Conservation (phyloP, 176 grass and related monocot genomes). For the Triticum dicoccoides region DNA sequence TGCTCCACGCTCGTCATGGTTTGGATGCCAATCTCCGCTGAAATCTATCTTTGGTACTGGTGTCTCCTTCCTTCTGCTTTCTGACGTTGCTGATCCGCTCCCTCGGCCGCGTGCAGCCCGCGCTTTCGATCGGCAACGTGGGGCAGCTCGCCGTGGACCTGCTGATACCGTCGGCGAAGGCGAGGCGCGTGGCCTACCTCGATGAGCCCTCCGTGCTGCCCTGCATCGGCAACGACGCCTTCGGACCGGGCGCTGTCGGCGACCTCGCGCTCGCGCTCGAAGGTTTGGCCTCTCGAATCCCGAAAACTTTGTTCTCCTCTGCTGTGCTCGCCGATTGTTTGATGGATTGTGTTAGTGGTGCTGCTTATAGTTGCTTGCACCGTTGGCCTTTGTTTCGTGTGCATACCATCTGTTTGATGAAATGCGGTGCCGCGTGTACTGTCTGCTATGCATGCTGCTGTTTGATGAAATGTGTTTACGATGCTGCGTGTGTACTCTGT, state of each 20-base stretch:
- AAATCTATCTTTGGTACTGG: background rate
- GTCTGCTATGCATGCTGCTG: conserved; percentile 3
- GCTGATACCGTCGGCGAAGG: conserved; percentile 54
- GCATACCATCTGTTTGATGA: conserved; percentile 38
- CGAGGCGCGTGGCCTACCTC: conserved; percentile 71
- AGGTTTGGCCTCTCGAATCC: conserved; percentile 36
- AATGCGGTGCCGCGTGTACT: conserved; percentile 12
- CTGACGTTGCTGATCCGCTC: conserved; percentile 1
- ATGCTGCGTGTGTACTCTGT: background rate
- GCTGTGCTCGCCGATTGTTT: background rate
- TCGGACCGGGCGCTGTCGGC: conserved; percentile 60
- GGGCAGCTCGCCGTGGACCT: conserved; percentile 90
- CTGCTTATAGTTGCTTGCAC: background rate
- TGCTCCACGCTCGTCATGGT: conserved; percentile 74
- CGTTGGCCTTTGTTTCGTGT: background rate
- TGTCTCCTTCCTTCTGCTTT: background rate
- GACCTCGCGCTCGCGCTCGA: conserved; percentile 79
- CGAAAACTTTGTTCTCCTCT: background rate
- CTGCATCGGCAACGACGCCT: conserved; percentile 84
- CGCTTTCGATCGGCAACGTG: conserved; percentile 95
- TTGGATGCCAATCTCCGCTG: background rate
- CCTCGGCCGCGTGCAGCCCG: conserved; percentile 49
- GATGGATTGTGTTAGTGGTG: conserved; percentile 13
- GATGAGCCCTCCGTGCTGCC: conserved; percentile 84
- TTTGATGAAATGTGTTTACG: background rate